Percentiles rank a stretch among this genome's conserved stretches.
These are phyloP conservation scores for Betula pendula DNA, from an alignment of 306 rosid genomes.

Conservation along the genomic window DNA sequence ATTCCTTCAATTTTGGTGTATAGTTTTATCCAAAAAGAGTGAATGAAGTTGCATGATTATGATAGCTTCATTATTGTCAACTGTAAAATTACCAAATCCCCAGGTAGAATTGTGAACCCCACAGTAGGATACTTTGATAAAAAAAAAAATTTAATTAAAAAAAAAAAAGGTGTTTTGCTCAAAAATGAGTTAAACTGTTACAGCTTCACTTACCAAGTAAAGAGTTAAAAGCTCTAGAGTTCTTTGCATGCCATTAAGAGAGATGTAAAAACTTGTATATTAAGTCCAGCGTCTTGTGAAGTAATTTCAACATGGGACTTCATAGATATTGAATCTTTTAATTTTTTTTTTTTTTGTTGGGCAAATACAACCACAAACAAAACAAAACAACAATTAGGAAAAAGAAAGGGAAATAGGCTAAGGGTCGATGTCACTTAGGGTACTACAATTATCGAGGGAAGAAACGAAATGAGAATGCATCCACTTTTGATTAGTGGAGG, in stretches of 20 bases:
- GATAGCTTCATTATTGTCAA: background rate
- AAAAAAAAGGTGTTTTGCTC: background rate
- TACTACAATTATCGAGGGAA: no score
- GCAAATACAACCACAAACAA: no score
- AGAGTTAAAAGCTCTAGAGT: no score
- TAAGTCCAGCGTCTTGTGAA: background rate
- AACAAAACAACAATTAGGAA: no score
- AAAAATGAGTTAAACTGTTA: background rate
- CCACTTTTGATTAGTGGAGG: no score
- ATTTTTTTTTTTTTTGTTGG: no score
- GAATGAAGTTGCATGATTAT: background rate
- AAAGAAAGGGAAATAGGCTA: no score
- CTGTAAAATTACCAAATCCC: background rate
- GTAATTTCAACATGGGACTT: background rate
- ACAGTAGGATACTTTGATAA: background rate
- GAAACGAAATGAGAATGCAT: no score
- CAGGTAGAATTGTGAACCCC: background rate
- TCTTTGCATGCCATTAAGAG: background rate
- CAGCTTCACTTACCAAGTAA: background rate
- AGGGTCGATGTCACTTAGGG: no score
- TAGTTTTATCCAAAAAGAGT: background rate
- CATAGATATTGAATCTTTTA: background rate
- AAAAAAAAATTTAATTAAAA: no score
- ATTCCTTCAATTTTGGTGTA: background rate
- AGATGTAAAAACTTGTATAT: background rate